Base-by-base conservation (phyloP, 805 yeast genomes). In the Nakazawaea laoshanensis region DNA sequence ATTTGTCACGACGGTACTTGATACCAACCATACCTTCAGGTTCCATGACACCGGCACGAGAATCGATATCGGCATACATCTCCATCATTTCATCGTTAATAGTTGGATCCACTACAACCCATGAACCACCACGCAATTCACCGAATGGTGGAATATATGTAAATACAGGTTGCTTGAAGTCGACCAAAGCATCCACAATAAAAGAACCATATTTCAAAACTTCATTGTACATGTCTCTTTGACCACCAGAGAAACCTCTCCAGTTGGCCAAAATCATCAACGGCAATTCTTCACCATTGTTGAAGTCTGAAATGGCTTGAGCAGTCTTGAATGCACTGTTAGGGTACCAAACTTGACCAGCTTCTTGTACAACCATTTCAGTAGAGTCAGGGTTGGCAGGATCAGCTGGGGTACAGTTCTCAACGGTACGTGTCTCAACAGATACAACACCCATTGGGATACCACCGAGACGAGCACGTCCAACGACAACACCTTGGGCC, bases 231-330 rank as follows among this genome's bases (percentile, higher is more conserved):
- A 92, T 92, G 61, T 92, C 99, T 57, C 96, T 84, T 70, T 92
- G 99, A 58, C 99, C 98, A 69, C 99, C 98, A 46, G 96, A 86
- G 77, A 92, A 92, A 52, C 99, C 99, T 77, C 99, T 84, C 99
- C 99, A 92, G 74, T 92, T 92, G 39, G 98, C 98, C 48, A 92
- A 66, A 45, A 92, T 86, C 94, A 92, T 84, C 59, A 92, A 70
- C 43, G 99, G 99, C 53, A 92, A 71, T 61, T 88, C 89, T 62
- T 92, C 99, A 70, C 99, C 99, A 54, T 86, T 67, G 70, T 92
- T 92, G 76, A 92, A 92, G 57, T 92, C 98, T 45, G 80, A 81
- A 49, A 92, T 89, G 15, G 98, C 97, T 66, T 92, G 98, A 3
- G 99, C 95, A 28, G 99, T 92, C 77, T 92, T 92, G 74, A 83